Percentiles rank a stretch among this genome's conserved stretches.
Evolutionary conservation across 805 yeast species (phyloP).

Genomic region (Ogataea pignaliae): DNA sequence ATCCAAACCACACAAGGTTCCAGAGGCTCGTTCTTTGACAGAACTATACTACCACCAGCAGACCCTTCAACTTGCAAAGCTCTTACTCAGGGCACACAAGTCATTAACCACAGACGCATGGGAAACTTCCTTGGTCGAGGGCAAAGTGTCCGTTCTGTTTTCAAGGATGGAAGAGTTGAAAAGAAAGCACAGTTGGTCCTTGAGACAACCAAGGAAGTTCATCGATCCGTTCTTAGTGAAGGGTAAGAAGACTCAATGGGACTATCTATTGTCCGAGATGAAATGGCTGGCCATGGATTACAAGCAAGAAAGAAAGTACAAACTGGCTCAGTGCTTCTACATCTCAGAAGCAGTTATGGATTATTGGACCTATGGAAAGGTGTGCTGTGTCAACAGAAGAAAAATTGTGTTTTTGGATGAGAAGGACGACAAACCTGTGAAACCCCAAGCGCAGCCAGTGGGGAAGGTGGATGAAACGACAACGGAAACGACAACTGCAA

Average conservation of each 20-base stretch:
- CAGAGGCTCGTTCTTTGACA: slow-evolving; percentile 65
- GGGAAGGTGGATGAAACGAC: slow-evolving; percentile 6
- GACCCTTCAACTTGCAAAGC: slow-evolving; percentile 75
- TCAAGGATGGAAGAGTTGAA: slow-evolving; percentile 90
- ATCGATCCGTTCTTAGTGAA: slow-evolving; percentile 55
- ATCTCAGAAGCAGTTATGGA: slow-evolving; percentile 72
- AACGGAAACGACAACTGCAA: background rate
- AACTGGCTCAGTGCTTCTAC: slow-evolving; percentile 62
- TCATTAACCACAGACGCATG: slow-evolving; percentile 79
- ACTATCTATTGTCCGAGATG: slow-evolving; percentile 66
- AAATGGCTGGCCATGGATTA: slow-evolving; percentile 81
- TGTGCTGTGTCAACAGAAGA: slow-evolving; percentile 54
- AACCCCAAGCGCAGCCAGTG: slow-evolving; percentile 2
- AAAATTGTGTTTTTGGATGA: slow-evolving; percentile 32
- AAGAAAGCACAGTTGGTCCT: slow-evolving; percentile 83
- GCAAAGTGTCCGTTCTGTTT: slow-evolving; percentile 83
- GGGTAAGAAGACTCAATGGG: slow-evolving; percentile 61
- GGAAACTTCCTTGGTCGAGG: slow-evolving; percentile 82
- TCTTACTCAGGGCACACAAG: slow-evolving; percentile 83
- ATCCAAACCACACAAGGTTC: slow-evolving; percentile 46
- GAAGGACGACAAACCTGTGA: too few relatives aligned
- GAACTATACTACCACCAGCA: slow-evolving; percentile 86
- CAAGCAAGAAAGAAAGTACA: slow-evolving; percentile 64
- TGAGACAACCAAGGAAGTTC: slow-evolving; percentile 74
- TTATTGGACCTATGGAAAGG: slow-evolving; percentile 74